Percentiles rank a stretch among this genome's conserved stretches.
phyloP scores from a whole-genome alignment of 2,329 filamentous ascomycete species.

The Pseudocercospora fijiensis region DNA sequence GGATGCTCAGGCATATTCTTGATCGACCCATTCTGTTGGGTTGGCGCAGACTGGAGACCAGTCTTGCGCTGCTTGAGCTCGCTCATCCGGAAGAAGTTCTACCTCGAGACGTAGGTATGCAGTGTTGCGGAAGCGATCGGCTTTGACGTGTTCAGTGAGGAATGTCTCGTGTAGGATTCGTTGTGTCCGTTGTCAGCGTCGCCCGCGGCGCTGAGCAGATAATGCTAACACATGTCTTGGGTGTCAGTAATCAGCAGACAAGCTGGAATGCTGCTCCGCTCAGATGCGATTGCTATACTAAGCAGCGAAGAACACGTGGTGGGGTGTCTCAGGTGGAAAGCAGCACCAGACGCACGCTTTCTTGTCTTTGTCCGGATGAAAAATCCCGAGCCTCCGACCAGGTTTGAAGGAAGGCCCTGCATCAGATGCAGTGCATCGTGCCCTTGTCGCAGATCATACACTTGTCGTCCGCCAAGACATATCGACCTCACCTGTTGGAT shows the following conservation, averaged over 20 bases:
- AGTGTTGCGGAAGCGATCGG: constrained; percentile 1
- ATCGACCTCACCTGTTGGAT: background rate
- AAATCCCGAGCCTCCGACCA: background rate
- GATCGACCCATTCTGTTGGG: background rate
- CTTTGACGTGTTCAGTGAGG: background rate
- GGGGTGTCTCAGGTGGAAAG: constrained; percentile 1
- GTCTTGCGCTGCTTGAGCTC: constrained; percentile 31
- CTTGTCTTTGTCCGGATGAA: background rate
- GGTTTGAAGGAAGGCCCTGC: background rate
- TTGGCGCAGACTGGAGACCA: constrained; percentile 10
- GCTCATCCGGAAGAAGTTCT: constrained; percentile 17
- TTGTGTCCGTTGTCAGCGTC: constrained; percentile 12
- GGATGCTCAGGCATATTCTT: constrained; percentile 28
- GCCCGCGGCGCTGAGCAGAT: constrained; percentile 16
- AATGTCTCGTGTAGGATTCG: background rate
- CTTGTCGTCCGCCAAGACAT: background rate
- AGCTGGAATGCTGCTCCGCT: background rate
- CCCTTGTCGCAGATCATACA: background rate
- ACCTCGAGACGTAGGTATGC: background rate
- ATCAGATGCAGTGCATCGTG: too few relatives aligned
- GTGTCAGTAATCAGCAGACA: background rate
- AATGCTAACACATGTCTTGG: constrained; percentile 5
- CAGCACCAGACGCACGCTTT: background rate
- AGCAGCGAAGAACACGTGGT: constrained; percentile 1
- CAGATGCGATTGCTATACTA: background rate